Percentiles rank a stretch among this genome's conserved stretches.
phyloP scores from a whole-genome alignment of 2,329 filamentous ascomycete species.

The Cladophialophora exuberans region DNA sequence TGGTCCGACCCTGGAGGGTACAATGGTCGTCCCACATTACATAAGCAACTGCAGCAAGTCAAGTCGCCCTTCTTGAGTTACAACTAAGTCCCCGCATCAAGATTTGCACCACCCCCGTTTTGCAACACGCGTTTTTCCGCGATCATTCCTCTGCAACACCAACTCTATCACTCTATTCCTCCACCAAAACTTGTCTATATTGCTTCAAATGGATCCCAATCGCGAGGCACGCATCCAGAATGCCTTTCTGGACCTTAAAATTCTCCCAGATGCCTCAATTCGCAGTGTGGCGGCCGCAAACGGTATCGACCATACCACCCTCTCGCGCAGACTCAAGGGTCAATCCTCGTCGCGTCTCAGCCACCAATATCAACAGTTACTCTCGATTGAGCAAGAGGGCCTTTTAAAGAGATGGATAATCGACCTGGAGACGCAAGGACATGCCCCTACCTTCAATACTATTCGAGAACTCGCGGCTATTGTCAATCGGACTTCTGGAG shows the following conservation, averaged over 20 bases:
- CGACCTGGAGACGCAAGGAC: slow-evolving; percentile 14
- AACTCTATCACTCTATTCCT: not conserved
- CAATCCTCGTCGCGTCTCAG: not conserved
- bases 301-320: slow-evolving; percentile 3
- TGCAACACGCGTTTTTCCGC: slow-evolving; percentile 1
- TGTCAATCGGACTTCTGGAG: not conserved
- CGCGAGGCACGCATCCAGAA: slow-evolving; percentile 3
- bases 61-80: too few species aligned
- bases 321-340: slow-evolving; percentile 3
- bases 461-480: slow-evolving; percentile 11
- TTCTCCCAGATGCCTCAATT: slow-evolving; percentile 2
- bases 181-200: not conserved
- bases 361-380: slow-evolving; percentile 13
- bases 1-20: too few species aligned
- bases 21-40: too few species aligned
- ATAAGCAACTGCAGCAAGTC: too few species aligned
- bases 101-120: not conserved
- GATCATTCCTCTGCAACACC: not conserved
- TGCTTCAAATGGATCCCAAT: slow-evolving; percentile 3
- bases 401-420: slow-evolving; percentile 21
- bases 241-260: not conserved
- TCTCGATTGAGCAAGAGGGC: slow-evolving; percentile 14
- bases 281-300: slow-evolving; percentile 7
- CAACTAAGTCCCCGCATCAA: not conserved
- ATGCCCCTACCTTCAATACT: slow-evolving; percentile 9